A percentile compares a stretch with the other conserved stretches of the same genome.
These are phyloP conservation scores for Dacryopinax primogenitus DNA, from an alignment of 768 basidiomycete genomes.

Conservation along the genomic window DNA sequence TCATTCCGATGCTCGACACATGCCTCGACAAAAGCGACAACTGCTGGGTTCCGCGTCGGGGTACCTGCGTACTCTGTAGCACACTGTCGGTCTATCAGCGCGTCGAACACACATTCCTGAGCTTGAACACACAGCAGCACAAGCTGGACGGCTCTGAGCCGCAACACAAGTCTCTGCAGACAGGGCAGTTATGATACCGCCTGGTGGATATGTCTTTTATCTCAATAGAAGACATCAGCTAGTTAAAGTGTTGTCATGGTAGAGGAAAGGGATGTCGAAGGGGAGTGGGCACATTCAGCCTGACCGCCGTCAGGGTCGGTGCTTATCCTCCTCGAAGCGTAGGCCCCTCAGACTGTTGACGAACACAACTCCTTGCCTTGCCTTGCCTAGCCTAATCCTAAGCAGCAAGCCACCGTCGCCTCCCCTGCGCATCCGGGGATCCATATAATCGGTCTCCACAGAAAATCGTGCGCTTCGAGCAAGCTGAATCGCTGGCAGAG, in stretches of 20 bases:
- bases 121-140: not conserved
- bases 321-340: too few relatives aligned
- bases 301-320: too few relatives aligned
- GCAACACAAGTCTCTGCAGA: not conserved
- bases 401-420: too few relatives aligned
- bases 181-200: not conserved
- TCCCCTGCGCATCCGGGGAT: too few relatives aligned
- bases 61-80: not conserved
- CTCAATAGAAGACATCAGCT: not conserved
- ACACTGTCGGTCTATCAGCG: not conserved
- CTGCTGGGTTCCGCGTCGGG: not conserved
- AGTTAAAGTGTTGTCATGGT: not conserved
- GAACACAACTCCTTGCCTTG: too few relatives aligned
- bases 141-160: not conserved
- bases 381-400: too few relatives aligned
- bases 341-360: too few relatives aligned
- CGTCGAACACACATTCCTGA: not conserved
- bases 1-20: not conserved
- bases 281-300: not conserved
- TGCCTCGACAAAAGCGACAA: not conserved
- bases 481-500: too few relatives aligned
- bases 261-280: not conserved
- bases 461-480: too few relatives aligned
- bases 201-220: not conserved
- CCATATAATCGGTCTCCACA: too few relatives aligned